Conservation (phyloP, 495 filamentous ascomycete species). For the Massariosphaeria phaeospora region DNA sequence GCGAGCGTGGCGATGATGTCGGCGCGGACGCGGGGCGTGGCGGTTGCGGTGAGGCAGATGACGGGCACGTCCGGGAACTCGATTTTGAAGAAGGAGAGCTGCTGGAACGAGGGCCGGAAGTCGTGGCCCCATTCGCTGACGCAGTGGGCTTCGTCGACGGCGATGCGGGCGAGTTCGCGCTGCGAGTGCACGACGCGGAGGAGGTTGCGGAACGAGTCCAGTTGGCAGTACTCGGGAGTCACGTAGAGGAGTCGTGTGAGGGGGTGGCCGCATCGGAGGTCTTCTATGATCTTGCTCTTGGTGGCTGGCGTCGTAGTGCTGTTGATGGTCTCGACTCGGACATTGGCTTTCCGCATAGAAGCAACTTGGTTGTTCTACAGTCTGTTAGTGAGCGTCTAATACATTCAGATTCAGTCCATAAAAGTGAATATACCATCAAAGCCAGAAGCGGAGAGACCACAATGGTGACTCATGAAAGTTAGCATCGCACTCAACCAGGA, state of each 20-base stretch:
- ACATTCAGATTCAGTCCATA: neutral
- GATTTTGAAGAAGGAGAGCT: constrained; percentile 80
- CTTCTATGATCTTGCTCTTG: constrained; percentile 63
- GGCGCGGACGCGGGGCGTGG: constrained; percentile 68
- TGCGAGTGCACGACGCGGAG: constrained; percentile 72
- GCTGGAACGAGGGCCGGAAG: constrained; percentile 87
- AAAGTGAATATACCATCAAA: constrained; percentile 62
- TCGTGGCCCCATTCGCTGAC: constrained; percentile 99
- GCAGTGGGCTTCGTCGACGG: constrained; percentile 93
- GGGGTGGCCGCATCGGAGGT: constrained; percentile 84
- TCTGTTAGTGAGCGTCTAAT: neutral
- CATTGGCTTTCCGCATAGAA: constrained; percentile 64
- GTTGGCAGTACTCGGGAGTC: constrained; percentile 81
- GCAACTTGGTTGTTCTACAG: constrained; percentile 82
- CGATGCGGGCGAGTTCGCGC: constrained; percentile 75
- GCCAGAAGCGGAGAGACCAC: constrained; percentile 87
- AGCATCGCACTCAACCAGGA: neutral
- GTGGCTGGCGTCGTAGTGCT: constrained; percentile 64
- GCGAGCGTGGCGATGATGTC: constrained; percentile 75
- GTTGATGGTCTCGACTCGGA: constrained; percentile 81
- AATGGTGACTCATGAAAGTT: constrained; percentile 73
- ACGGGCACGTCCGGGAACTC: constrained; percentile 79
- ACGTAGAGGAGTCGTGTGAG: constrained; percentile 81
- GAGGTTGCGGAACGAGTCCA: constrained; percentile 69
- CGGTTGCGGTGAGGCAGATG: constrained; percentile 87